Percentiles rank a stretch among this genome's conserved stretches.
These are phyloP conservation scores for Rhizopogon parksii DNA, from an alignment of 1,284 basidiomycete species.

Conservation along the genomic window DNA sequence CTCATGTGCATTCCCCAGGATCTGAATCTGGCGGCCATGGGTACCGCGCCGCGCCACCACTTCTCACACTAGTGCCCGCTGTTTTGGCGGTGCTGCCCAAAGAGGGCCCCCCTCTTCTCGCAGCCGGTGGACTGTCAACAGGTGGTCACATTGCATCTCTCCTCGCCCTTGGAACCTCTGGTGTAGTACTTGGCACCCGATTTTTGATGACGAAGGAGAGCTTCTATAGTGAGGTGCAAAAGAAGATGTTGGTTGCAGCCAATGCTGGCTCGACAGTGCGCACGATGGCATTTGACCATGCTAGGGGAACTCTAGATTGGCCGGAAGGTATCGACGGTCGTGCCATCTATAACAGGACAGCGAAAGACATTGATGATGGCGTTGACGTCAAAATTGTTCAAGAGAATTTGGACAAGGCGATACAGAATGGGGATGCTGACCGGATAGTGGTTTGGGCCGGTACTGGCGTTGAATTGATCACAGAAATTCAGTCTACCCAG, in stretches of 20 bases:
- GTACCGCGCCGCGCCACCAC: slow-evolving; percentile 43
- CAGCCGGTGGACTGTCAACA: slow-evolving; percentile 45
- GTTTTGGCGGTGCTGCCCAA: slow-evolving; percentile 40
- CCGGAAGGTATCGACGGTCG: slow-evolving; percentile 60
- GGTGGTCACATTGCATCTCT: slow-evolving; percentile 60
- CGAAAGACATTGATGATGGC: slow-evolving; percentile 51
- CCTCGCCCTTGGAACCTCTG: slow-evolving; percentile 58
- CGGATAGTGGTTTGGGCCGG: slow-evolving; percentile 67
- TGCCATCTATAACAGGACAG: slow-evolving; percentile 38
- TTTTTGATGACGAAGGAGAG: slow-evolving; percentile 65
- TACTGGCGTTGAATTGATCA: slow-evolving; percentile 55
- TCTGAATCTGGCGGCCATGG: slow-evolving; percentile 75
- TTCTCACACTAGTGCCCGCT: slow-evolving; percentile 52
- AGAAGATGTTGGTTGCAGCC: slow-evolving; percentile 49
- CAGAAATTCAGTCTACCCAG: slow-evolving; percentile 48
- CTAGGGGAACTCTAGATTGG: slow-evolving; percentile 56
- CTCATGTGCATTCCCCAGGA: slow-evolving; percentile 36
- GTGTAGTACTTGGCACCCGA: slow-evolving; percentile 64
- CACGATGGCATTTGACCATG: slow-evolving; percentile 61
- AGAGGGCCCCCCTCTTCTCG: slow-evolving; percentile 49
- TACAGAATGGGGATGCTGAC: slow-evolving; percentile 37
- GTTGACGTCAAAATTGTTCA: slow-evolving; percentile 39
- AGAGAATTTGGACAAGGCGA: slow-evolving; percentile 38
- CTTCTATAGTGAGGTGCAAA: slow-evolving; percentile 49
- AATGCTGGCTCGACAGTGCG: slow-evolving; percentile 45